Base-by-base conservation (phyloP, 768 basidiomycete genomes). In the Mycena leptocephala region DNA sequence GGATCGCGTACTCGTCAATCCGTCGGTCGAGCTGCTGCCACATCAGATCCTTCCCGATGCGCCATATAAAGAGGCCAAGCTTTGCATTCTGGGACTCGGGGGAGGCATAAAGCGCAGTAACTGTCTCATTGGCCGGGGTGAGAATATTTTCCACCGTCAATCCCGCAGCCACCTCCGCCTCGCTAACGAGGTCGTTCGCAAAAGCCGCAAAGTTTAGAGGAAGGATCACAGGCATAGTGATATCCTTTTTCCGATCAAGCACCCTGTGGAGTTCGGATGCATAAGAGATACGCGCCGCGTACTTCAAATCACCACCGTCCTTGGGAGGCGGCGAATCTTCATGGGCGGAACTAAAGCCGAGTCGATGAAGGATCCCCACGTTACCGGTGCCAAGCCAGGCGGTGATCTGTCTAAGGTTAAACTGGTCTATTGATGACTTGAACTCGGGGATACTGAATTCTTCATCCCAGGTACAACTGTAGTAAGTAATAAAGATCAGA, bases 11-110 rank as follows among this genome's bases (percentile, higher is more conserved):
- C 13, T 37, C 35, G 35, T 37, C 35, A 37, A 37, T 37, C 1
- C 71, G 71, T 5, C 71, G 48, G 63, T 65, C 63, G 24, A 72
- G 46, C 41, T 72, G 62, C 63, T 72, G 70, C 70, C 70, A 72
- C 41, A 72, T 62, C 2, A 72, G 8, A 10, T n/a, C 59, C 22
- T 9, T 16, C 13, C 11, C 37, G 9, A 72, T 72, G 41, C 70
- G 41, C 70, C 70, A 72, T 2, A 72, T 8, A 33, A 56, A 72
- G 30, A 72, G 43, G 24, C 61, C 37, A 9, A 28, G 16, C 3
- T 22, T 16, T 30, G 13, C 32, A 10, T 20, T 8, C 8, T 51
- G 6, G 1, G 48, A 14, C 9, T 16, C 20, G 9, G 20, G 7
- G 7, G 22, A 2, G 18, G 22, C n/a, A 14, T 22, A 0, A 3